Percentiles rank a stretch among this genome's conserved stretches.
Conservation (phyloP, 768 basidiomycete genomes). For the Macrolepiota dolichaula region DNA sequence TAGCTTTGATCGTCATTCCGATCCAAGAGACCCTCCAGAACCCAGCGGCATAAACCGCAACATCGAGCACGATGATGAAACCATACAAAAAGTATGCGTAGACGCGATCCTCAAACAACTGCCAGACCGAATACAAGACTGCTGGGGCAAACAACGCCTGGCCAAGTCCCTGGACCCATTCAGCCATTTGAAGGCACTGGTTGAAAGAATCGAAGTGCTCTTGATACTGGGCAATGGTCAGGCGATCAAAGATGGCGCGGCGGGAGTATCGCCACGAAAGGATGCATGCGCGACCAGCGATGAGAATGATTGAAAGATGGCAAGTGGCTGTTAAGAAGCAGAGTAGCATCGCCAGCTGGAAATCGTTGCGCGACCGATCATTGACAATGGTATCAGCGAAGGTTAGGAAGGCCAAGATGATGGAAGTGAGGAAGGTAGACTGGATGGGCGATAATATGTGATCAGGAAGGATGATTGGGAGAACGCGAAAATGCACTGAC, state of each 20-base stretch:
- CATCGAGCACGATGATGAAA: not conserved
- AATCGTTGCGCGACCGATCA: not conserved
- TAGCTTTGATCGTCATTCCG: not conserved
- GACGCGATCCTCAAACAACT: not conserved
- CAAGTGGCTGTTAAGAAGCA: not conserved
- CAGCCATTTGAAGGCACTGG: not conserved
- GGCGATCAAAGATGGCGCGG: not conserved
- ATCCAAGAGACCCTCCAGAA: conserved; percentile 1
- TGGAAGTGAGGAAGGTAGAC: not conserved
- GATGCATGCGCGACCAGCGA: conserved; percentile 2
- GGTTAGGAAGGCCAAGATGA: not conserved
- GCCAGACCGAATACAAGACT: not conserved
- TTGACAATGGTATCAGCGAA: not conserved
- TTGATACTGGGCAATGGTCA: not conserved
- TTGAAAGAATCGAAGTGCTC: not conserved
- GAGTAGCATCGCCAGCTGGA: not conserved
- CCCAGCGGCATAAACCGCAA: not conserved
- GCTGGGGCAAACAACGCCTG: not conserved
- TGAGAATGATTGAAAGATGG: not conserved
- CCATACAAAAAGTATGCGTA: not conserved
- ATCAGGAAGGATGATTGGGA: not conserved
- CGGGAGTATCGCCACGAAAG: not conserved
- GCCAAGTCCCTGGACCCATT: conserved; percentile 1
- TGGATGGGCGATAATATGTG: not conserved
- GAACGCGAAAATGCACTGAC: not conserved